phyloP scores from a whole-genome alignment of 2,329 filamentous ascomycete genomes.

The Penicillium sp. region DNA sequence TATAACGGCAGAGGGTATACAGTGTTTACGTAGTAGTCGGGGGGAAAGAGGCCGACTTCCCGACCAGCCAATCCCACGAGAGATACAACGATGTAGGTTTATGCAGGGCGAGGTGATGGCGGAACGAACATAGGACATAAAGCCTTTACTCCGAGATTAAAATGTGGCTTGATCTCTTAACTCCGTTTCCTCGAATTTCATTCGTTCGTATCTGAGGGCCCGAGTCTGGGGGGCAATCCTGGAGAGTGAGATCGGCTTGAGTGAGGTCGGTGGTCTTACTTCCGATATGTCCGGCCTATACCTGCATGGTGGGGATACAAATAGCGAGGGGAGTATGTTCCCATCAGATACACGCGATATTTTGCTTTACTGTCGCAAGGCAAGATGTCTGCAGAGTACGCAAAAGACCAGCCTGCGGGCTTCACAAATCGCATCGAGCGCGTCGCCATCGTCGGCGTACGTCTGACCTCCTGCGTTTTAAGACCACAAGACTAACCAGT shows the following conservation, averaged over 20 bases:
- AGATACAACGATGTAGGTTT: too few relatives aligned
- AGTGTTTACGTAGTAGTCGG: too few relatives aligned
- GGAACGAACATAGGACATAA: not conserved
- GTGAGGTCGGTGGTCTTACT: not conserved
- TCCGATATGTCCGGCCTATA: not conserved
- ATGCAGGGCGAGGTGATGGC: not conserved
- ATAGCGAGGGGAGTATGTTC: too few relatives aligned
- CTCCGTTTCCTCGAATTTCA: not conserved
- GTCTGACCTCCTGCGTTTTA: conserved; percentile 8
- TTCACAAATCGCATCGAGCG: conserved; percentile 42
- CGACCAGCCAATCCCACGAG: too few relatives aligned
- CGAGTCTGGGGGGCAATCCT: too few relatives aligned
- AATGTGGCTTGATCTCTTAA: not conserved
- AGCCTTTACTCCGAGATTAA: not conserved
- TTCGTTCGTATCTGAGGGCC: not conserved
- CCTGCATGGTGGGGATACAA: too few relatives aligned
- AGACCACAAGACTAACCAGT: conserved; percentile 16
- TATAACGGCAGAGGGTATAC: too few relatives aligned
- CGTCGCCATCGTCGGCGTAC: conserved; percentile 47
- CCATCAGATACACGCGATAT: not conserved
- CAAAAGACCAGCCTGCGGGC: conserved; percentile 29
- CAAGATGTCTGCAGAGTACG: conserved; percentile 21
- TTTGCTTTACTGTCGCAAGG: not conserved
- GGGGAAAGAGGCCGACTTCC: too few relatives aligned
- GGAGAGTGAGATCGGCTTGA: not conserved